Percentiles rank a stretch among this genome's conserved stretches.
Evolutionary conservation across 1,284 basidiomycete species (phyloP).

Genomic region (Moesziomyces parantarcticus): DNA sequence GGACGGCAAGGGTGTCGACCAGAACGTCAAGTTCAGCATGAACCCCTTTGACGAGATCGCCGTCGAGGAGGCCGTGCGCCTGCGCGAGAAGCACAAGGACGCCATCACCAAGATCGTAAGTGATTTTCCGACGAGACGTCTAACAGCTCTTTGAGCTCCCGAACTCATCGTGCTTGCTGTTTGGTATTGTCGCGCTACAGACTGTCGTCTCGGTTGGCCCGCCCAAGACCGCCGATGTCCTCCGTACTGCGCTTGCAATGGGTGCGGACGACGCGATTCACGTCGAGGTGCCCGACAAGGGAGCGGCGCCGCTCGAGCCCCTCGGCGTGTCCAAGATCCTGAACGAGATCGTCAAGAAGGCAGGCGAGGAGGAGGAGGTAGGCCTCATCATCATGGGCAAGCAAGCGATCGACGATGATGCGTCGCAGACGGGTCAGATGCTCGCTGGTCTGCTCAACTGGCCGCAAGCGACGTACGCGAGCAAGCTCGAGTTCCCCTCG

Average conservation of each 20-base stretch:
- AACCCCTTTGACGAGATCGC: conserved; percentile 74
- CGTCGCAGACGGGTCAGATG: conserved; percentile 98
- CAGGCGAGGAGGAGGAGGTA: conserved; percentile 73
- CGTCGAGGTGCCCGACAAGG: conserved; percentile 78
- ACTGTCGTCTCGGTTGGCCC: conserved; percentile 91
- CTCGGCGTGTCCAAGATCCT: conserved; percentile 87
- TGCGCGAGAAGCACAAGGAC: conserved; percentile 82
- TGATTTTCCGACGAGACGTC: neutral
- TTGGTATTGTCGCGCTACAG: conserved; percentile 14
- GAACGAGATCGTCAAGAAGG: conserved; percentile 79
- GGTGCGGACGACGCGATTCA: conserved; percentile 94
- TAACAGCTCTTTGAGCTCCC: too few relatives aligned
- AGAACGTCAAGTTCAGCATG: conserved; percentile 67
- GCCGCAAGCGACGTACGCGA: conserved; percentile 95
- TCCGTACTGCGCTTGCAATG: conserved; percentile 97
- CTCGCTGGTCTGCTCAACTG: conserved; percentile 90
- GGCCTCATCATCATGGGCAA: conserved; percentile 97
- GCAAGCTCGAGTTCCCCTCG: conserved; percentile 78
- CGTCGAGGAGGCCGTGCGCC: conserved; percentile 94
- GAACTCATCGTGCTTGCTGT: neutral
- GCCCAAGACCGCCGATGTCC: conserved; percentile 86
- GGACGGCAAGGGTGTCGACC: conserved; percentile 67
- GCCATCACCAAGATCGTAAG: conserved; percentile 64
- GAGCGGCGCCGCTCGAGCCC: conserved; percentile 78
- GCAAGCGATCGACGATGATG: conserved; percentile 97